Conservation (phyloP, 352 stramenopile genomes). For the Thraustochytrium striatum region DNA sequence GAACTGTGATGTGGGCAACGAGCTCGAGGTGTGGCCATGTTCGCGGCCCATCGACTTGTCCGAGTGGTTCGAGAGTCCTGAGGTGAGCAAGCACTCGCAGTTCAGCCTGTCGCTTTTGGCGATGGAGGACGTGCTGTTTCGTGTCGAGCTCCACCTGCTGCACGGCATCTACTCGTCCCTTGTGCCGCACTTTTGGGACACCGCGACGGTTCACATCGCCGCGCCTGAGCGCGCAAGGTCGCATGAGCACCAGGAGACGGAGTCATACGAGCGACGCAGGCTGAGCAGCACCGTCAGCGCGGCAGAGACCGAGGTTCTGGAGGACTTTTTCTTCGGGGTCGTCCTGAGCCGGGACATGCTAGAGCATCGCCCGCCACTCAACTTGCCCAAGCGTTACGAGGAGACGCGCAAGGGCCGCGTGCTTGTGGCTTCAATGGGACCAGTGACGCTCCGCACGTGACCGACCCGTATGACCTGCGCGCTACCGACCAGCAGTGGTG, state of each 20-base stretch:
- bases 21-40: constrained; percentile 81
- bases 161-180: constrained; percentile 80
- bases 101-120: constrained; percentile 89
- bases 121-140: constrained; percentile 89
- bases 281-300: constrained; percentile 48
- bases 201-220: constrained; percentile 74
- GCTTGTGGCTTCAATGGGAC: constrained; percentile 85
- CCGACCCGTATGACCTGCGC: constrained; percentile 67
- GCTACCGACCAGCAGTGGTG: constrained; percentile 63
- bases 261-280: background rate
- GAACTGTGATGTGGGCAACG: constrained; percentile 52
- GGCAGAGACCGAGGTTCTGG: constrained; percentile 64
- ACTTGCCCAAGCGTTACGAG: constrained; percentile 87
- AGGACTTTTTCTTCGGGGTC: constrained; percentile 83
- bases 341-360: constrained; percentile 65
- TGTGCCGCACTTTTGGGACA: constrained; percentile 83
- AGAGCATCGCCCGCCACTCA: constrained; percentile 73
- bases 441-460: constrained; percentile 66
- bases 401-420: constrained; percentile 85
- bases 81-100: constrained; percentile 83
- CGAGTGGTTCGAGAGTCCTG: constrained; percentile 77
- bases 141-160: constrained; percentile 90
- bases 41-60: constrained; percentile 78
- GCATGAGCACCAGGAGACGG: constrained; percentile 5
- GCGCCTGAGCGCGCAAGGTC: constrained; percentile 48